Evolutionary conservation across 495 filamentous ascomycete genomes (phyloP), one percentile per base, ranked within the genome.

Genomic region (Aspergillus steynii): DNA sequence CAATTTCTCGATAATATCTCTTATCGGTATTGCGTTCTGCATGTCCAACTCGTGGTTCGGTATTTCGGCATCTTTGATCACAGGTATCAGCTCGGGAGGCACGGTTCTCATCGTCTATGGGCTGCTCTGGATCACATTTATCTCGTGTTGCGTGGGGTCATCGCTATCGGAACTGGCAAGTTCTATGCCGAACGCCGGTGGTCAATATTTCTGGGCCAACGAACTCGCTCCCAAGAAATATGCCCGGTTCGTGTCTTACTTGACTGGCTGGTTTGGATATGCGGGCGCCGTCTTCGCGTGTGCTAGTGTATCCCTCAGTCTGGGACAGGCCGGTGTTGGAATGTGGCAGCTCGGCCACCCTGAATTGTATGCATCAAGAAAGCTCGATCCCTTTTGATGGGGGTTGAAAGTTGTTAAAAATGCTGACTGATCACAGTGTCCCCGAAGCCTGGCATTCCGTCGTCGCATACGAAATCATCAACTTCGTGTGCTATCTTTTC

Each of bases 11-110:
- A 75, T 84, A 59, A 77, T 82, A 66, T 82, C 81, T 4, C 74
- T 88, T 20, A 76, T 88, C 4, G 85, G 84, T 29, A 79, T 85
- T 37, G 81, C 83, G 34, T 88, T 87, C 75, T 83, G 80, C 29
- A 77, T 88, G 59, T 85, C 85, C 49, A 87, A 88, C 68, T 86
- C 84, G 6, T 88, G 85, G 86, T 85, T 85, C 65, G 86, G 81
- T 42, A 85, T 88, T 58, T 82, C 80, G 1, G 80, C 81, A 14
- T 83, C 82, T 15, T 65, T 89, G 47, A 75, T 83, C 50, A 86
- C 85, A 3, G 84, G 83, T 47, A 86, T 88, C 72, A 83, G 75
- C 60, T 82, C 78, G 7, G 86, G 86, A n/a, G 85, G 86, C 2
- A 83, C 85, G 1, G 69, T 84, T 6, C 74, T 85, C 29, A 81